phyloP scores from a whole-genome alignment of 192 early-diverging fungal species.

The Umbelopsis isabellina region DNA sequence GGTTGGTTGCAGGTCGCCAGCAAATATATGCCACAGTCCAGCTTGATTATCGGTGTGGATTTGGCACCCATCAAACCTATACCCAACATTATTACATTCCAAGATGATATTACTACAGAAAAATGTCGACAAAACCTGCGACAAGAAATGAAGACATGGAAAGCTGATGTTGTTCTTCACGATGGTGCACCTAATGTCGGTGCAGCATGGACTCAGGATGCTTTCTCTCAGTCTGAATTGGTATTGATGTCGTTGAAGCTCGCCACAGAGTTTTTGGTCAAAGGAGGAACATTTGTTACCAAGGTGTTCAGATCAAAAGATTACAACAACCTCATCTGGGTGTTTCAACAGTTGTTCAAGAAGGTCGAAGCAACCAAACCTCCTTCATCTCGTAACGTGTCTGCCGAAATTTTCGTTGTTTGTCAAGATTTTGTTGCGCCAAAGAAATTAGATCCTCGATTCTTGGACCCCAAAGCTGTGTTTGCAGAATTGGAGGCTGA shows the following conservation, averaged over 20 bases:
- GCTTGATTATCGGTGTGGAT: conserved; percentile 93
- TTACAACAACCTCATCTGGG: conserved; percentile 99
- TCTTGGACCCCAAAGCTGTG: conserved; percentile 92
- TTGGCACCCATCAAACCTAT: conserved; percentile 96
- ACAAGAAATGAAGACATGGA: conserved; percentile 95
- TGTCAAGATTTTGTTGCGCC: conserved; percentile 92
- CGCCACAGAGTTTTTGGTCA: conserved; percentile 88
- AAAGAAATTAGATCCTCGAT: conserved; percentile 91
- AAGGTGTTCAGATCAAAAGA: conserved; percentile 99
- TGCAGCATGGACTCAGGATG: conserved; percentile 94
- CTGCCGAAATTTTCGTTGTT: conserved; percentile 99
- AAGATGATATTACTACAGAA: conserved; percentile 96
- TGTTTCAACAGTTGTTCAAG: conserved; percentile 95
- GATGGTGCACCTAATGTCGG: conserved; percentile 99
- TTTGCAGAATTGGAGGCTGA: conserved; percentile 89
- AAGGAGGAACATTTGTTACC: conserved; percentile 93
- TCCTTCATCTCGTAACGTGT: conserved; percentile 95
- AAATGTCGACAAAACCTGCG: conserved; percentile 88
- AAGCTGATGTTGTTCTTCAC: conserved; percentile 97
- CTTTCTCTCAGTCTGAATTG: conserved; percentile 94
- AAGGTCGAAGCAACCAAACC: conserved; percentile 99
- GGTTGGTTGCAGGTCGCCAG: conserved; percentile 95
- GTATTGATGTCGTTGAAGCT: conserved; percentile 91
- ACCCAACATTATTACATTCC: conserved; percentile 92
- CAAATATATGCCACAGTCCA: conserved; percentile 98